phyloP scores from a whole-genome alignment of 176 grass and related monocot species.

The Areca catechu region DNA sequence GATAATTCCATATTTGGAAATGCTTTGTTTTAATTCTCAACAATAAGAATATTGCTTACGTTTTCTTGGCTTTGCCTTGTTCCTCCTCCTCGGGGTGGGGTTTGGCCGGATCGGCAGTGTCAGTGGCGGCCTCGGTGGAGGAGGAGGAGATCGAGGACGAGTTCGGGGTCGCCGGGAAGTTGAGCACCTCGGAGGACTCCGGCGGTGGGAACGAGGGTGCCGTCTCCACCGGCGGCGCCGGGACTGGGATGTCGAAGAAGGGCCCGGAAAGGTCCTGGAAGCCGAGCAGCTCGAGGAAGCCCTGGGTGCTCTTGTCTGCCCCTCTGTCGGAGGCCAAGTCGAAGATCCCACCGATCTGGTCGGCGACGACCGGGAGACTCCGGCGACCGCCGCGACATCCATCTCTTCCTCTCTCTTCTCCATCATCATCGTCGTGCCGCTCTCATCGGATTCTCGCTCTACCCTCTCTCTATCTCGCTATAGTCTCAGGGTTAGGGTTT shows the following conservation, averaged over 20 bases:
- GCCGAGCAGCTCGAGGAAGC: conserved; percentile 11
- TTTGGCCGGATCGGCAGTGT: neutral
- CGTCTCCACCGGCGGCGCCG: neutral
- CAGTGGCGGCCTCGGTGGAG: conserved; percentile 6
- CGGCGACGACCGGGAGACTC: neutral
- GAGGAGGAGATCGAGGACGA: conserved; percentile 14
- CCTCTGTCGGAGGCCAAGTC: neutral
- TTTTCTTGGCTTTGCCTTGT: too few relatives aligned
- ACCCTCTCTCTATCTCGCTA: too few relatives aligned
- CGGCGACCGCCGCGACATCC: neutral
- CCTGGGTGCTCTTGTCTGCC: neutral
- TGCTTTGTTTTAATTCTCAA: too few relatives aligned
- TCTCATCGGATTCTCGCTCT: neutral
- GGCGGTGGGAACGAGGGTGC: neutral
- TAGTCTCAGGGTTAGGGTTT: conserved; percentile 6
- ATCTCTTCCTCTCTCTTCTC: conserved; percentile 13
- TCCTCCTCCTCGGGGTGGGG: neutral
- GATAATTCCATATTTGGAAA: too few relatives aligned
- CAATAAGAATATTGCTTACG: too few relatives aligned
- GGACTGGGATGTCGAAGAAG: neutral
- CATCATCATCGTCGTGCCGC: conserved; percentile 1
- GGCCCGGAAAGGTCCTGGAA: neutral
- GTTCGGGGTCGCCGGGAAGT: conserved; percentile 9
- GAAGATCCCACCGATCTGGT: neutral
- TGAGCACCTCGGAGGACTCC: neutral